phyloP scores from a whole-genome alignment of 2,329 filamentous ascomycete genomes.

The Neurospora sp. region DNA sequence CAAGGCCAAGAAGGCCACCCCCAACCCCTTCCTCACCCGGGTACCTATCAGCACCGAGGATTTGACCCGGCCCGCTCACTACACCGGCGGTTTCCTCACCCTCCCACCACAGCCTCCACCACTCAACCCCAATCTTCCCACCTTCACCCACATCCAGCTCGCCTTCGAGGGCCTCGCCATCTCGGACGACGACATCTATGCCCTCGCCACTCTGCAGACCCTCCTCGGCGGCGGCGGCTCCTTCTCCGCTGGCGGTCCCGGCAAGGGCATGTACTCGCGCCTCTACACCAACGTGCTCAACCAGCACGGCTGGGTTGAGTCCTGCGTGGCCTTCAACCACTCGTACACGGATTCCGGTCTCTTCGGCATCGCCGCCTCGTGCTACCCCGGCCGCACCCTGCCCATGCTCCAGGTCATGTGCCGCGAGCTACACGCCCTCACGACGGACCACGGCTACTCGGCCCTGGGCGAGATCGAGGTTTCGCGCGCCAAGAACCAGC shows the following conservation, averaged over 20 bases:
- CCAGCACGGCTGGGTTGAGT: constrained; percentile 95
- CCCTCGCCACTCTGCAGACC: constrained; percentile 88
- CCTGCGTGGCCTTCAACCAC: constrained; percentile 93
- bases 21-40: constrained; percentile 46
- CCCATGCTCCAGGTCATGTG: constrained; percentile 95
- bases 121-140: constrained; percentile 64
- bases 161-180: constrained; percentile 94
- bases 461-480: constrained; percentile 71
- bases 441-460: constrained; percentile 63
- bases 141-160: constrained; percentile 86
- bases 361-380: constrained; percentile 86
- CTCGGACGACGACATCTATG: constrained; percentile 86
- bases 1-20: constrained; percentile 68
- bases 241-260: constrained; percentile 91
- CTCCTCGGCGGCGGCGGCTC: constrained; percentile 92
- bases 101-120: constrained; percentile 74
- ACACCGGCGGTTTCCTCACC: constrained; percentile 88
- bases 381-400: constrained; percentile 65
- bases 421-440: constrained; percentile 72
- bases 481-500: constrained; percentile 90
- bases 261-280: constrained; percentile 98
- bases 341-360: constrained; percentile 92
- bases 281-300: constrained; percentile 97
- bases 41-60: constrained; percentile 39
- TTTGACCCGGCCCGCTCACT: constrained; percentile 60